Conservation (phyloP, 225 moss, liverwort and hornwort genomes). For the Neckera pumila region DNA sequence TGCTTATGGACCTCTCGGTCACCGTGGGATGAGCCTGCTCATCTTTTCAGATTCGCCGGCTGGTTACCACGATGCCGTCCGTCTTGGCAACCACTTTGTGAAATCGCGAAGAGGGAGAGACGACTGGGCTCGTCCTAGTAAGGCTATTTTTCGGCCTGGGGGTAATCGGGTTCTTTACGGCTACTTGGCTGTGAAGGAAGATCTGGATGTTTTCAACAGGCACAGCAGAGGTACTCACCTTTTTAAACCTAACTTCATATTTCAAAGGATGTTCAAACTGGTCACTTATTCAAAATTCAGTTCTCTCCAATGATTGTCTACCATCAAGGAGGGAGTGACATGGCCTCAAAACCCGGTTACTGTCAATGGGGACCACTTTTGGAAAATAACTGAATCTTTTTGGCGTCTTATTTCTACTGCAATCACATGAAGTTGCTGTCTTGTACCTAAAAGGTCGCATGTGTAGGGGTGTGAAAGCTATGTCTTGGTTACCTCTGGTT, state of each 20-base stretch:
- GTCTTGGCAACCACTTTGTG: slow-evolving; percentile 62
- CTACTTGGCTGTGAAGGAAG: slow-evolving; percentile 74
- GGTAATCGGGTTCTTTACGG: slow-evolving; percentile 86
- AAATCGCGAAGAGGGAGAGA: slow-evolving; percentile 58
- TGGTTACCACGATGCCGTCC: slow-evolving; percentile 82
- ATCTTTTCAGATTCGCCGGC: slow-evolving; percentile 71
- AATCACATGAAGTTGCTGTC: neutral
- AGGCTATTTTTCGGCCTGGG: slow-evolving; percentile 57
- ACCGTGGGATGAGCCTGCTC: slow-evolving; percentile 90
- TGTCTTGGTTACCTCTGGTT: neutral
- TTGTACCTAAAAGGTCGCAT: neutral
- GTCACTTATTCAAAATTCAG: neutral
- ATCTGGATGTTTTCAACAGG: slow-evolving; percentile 78
- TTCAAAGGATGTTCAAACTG: neutral
- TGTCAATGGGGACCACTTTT: neutral
- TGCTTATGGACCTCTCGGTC: slow-evolving; percentile 92
- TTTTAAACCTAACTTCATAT: neutral
- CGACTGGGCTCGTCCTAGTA: slow-evolving; percentile 58
- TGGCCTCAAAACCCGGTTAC: neutral
- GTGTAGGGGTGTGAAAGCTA: neutral
- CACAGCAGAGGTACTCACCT: slow-evolving; percentile 67
- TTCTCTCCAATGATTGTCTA: neutral
- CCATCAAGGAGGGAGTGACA: neutral
- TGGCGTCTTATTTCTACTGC: neutral
- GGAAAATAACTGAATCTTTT: neutral